phyloP scores from a whole-genome alignment of 2,329 filamentous ascomycete genomes.

The Diaporthe australafricana region DNA sequence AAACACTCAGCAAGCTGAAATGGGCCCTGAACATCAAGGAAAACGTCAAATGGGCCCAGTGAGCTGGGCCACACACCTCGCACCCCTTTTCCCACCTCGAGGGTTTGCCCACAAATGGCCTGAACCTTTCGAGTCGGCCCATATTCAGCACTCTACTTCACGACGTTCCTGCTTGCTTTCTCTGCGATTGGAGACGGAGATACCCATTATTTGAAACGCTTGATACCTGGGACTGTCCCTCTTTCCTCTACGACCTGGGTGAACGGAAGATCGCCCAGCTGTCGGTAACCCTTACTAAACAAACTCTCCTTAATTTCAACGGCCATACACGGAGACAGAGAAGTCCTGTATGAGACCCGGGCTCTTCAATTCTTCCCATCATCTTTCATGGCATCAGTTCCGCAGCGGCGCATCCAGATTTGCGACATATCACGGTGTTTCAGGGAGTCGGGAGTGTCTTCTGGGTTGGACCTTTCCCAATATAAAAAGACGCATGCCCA shows the following conservation, averaged over 20 bases:
- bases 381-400: conserved; percentile 26
- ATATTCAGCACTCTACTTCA: neutral
- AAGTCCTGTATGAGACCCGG: conserved; percentile 22
- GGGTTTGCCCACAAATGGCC: neutral
- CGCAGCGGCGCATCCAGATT: conserved; percentile 21
- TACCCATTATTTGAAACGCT: conserved; percentile 31
- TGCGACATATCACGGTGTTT: conserved; percentile 34
- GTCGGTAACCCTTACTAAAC: conserved; percentile 28
- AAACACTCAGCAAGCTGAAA: conserved; percentile 74
- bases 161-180: conserved; percentile 18
- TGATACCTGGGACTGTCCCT: conserved; percentile 14
- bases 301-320: conserved; percentile 32
- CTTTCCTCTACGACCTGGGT: neutral
- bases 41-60: conserved; percentile 67
- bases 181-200: conserved; percentile 31
- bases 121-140: neutral
- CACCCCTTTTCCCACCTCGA: neutral
- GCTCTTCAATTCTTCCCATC: conserved; percentile 28
- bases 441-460: conserved; percentile 24
- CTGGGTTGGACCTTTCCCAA: conserved; percentile 18
- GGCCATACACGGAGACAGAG: conserved; percentile 10
- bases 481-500: conserved; percentile 21
- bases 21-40: conserved; percentile 79
- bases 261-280: neutral
- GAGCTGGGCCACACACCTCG: conserved; percentile 37